Conservation (phyloP, 805 yeast genomes). For the Zygosaccharomyces gambellarensis region DNA sequence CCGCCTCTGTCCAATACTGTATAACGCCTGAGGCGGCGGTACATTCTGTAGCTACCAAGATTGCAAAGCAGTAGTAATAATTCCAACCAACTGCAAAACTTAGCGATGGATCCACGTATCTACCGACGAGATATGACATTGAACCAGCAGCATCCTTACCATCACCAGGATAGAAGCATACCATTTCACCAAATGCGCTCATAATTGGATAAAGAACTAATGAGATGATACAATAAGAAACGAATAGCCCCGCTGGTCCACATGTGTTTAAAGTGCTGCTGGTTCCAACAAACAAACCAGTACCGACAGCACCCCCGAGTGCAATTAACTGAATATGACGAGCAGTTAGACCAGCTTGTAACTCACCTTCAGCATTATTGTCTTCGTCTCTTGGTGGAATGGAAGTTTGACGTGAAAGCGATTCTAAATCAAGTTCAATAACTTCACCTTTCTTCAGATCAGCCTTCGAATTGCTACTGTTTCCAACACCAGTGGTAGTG, state of each 20-base stretch:
- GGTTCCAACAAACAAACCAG: slow-evolving; percentile 39
- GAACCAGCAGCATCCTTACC: slow-evolving; percentile 47
- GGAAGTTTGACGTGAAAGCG: slow-evolving; percentile 9
- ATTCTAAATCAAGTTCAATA: slow-evolving; percentile 12
- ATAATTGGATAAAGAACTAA: slow-evolving; percentile 60
- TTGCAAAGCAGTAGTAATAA: slow-evolving; percentile 46
- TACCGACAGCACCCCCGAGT: slow-evolving; percentile 41
- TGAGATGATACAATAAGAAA: slow-evolving; percentile 60
- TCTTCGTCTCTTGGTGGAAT: background rate
- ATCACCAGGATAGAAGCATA: slow-evolving; percentile 54
- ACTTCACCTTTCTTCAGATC: slow-evolving; percentile 13
- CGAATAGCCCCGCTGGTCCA: slow-evolving; percentile 43
- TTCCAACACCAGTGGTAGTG: background rate
- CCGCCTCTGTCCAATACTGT: slow-evolving; percentile 52
- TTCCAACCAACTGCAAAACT: slow-evolving; percentile 63
- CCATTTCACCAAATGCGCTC: slow-evolving; percentile 64
- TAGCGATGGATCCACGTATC: slow-evolving; percentile 55
- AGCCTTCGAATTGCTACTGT: background rate
- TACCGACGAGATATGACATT: slow-evolving; percentile 51
- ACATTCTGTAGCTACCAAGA: slow-evolving; percentile 54
- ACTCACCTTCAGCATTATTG: background rate
- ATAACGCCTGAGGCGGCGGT: slow-evolving; percentile 62
- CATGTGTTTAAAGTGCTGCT: slow-evolving; percentile 38
- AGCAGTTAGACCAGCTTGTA: slow-evolving; percentile 38
- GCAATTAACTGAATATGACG: slow-evolving; percentile 36